Evolutionary conservation across 75 land plant genomes (phyloP), one percentile per base, ranked within the genome.

Genomic region (Sequoiadendron giganteum): DNA sequence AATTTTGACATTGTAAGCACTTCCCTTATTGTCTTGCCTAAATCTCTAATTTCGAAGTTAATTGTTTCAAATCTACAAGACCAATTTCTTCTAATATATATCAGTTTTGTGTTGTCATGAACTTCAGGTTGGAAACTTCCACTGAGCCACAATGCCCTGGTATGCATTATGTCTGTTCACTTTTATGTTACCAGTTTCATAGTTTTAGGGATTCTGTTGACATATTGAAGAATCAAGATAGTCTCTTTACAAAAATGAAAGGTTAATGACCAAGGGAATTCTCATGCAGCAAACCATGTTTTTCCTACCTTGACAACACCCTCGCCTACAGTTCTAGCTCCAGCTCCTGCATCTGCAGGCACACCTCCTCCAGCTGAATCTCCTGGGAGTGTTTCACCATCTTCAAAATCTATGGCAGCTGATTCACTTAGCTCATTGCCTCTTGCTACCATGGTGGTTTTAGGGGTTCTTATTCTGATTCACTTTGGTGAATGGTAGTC

Each of bases 101-200:
- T 7, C 25, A 18, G 16, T 72, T 15, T 32, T 38, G 68, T 88
- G 15, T 56, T 89, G 54, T 58, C 56, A 78, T 36, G 4, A 55
- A 85, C 55, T 91, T 86, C 91, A 95, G 96, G 86, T 86, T 95
- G 85, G 48, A 90, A 13, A 89, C 91, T 47, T 91, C 92, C 54
- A 92, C 94, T 78, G 93, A 93, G 78, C 92, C 93, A 86, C 91
- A 91, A 38, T 94, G 95, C 88, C 94, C 97, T 90, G 95, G 95
- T 95, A 54, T 54, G 42, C 42, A 85, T 43, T 2, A 84, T 34
- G 40, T 32, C 49, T 55, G 34, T 87, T 21, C 18, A 58, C 8
- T 21, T n/a, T 72, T 30, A 18, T 28, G 42, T 42, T 38, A 21
- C 70, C 10, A 32, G 47, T 65, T 39, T 73, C 70, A 40, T 86